Base-by-base conservation (phyloP, 1,284 basidiomycete genomes). In the Naganishia cerealis region DNA sequence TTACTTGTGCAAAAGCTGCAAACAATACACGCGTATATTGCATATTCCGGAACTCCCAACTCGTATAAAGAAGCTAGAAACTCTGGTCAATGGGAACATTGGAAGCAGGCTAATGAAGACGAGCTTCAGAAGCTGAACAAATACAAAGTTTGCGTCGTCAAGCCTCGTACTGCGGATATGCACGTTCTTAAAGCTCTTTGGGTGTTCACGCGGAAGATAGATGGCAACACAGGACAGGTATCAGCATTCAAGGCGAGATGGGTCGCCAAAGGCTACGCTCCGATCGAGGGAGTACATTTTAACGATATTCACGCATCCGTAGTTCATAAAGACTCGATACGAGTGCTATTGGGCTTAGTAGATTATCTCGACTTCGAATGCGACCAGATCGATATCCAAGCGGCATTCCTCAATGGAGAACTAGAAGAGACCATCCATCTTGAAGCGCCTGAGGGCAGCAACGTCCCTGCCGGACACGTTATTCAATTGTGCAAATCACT, bases 201-300 rank as follows among this genome's bases (percentile, higher is more conserved):
- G 72, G 72, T 73, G 15, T 71, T 70, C 59, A 67, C 66, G 40
- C 33, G 68, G 15, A 76, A 76, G 67, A 54, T 59, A 1, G 66
- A 74, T 26, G 67, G 21, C 9, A 46, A 70, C 46, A 66, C 65
- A 1, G 70, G 74, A 12, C 57, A 73, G 0, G 65, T 80, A 13
- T 71, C 72, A 0, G 66, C 42, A 15, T 80, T 76, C 71, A 84
- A 75, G 67, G 75, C 72, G 10, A 46, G 76, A 5, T 59, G 74
- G 16, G 73, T 75, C 7, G 76, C 76, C 7, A 71, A 72, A 54
- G 75, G 75, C 1, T 75, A 59, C 55, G 62, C 61, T 7, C 82
- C 83, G 65, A 68, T 78, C 1, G 76, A 73, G 24, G 82, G 83
- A 1, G 4, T 72, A 13, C 70, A 75, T 57, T 73, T 63, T 59